A percentile compares a stretch with the other conserved stretches of the same genome.
These are phyloP conservation scores for Trametes cinnabarina DNA, from an alignment of 768 basidiomycete genomes.

Conservation along the genomic window DNA sequence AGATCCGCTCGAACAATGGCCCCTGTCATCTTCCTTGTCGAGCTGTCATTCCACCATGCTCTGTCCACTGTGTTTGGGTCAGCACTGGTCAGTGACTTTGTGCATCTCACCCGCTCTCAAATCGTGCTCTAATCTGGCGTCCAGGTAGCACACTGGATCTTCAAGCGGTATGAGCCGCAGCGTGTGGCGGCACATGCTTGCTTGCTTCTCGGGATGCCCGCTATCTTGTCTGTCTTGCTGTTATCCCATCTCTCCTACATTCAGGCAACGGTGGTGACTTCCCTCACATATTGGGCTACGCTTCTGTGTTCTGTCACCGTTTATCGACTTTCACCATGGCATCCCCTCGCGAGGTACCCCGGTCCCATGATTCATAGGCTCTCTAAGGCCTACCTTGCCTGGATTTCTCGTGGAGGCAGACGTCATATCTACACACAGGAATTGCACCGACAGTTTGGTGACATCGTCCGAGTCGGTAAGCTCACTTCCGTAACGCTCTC, in stretches of 20 bases:
- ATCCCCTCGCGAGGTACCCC: constrained; percentile 23
- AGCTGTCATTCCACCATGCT: background rate
- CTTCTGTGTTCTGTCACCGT: constrained; percentile 12
- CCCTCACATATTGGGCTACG: constrained; percentile 12
- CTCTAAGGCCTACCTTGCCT: constrained; percentile 16
- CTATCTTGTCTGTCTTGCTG: constrained; percentile 9
- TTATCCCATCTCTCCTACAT: constrained; percentile 1
- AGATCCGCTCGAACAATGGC: constrained; percentile 12
- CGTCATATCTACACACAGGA: constrained; percentile 22
- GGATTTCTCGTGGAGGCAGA: constrained; percentile 18
- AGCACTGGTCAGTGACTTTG: constrained; percentile 11
- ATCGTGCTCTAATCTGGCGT: background rate
- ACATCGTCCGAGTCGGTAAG: constrained; percentile 26
- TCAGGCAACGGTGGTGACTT: constrained; percentile 8
- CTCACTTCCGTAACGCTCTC: background rate
- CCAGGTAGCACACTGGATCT: constrained; percentile 14
- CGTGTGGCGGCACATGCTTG: background rate
- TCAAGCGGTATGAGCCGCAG: constrained; percentile 19
- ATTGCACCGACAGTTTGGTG: constrained; percentile 24
- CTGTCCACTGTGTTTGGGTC: constrained; percentile 2
- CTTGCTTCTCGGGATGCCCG: constrained; percentile 15
- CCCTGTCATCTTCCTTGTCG: constrained; percentile 4
- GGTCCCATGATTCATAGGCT: constrained; percentile 21
- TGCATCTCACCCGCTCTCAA: background rate
- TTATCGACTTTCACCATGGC: constrained; percentile 25